Evolutionary conservation across 805 yeast species (phyloP).

Genomic region (Candida michaelii): DNA sequence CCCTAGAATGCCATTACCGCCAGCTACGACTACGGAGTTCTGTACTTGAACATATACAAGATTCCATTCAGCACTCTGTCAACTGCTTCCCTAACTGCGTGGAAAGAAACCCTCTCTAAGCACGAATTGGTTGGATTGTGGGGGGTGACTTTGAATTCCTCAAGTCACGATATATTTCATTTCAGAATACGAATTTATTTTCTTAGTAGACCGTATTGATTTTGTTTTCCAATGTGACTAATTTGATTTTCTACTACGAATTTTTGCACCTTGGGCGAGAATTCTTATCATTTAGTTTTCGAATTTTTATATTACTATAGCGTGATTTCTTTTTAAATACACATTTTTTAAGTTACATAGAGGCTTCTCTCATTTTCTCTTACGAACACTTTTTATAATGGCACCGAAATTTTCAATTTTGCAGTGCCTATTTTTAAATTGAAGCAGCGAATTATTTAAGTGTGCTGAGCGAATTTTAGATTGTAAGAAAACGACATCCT

Average conservation of each 20-base stretch:
- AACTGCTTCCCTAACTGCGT: slow-evolving; percentile 5
- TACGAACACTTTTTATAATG: slow-evolving; percentile 4
- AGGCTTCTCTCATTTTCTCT: slow-evolving; percentile 8
- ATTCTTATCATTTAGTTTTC: slow-evolving; percentile 4
- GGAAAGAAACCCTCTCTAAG: slow-evolving; percentile 7
- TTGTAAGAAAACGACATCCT: slow-evolving; percentile 7
- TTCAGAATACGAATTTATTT: background rate
- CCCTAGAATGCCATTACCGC: too few relatives aligned
- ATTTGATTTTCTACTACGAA: slow-evolving; percentile 4
- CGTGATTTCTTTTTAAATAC: slow-evolving; percentile 7
- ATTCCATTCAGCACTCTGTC: slow-evolving; percentile 2
- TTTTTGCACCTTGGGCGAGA: slow-evolving; percentile 2
- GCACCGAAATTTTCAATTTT: slow-evolving; percentile 9
- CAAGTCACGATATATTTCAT: background rate
- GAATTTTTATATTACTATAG: slow-evolving; percentile 8
- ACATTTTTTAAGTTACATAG: slow-evolving; percentile 7
- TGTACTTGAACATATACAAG: slow-evolving; percentile 7
- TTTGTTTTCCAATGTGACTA: slow-evolving; percentile 5
- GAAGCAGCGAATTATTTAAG: slow-evolving; percentile 8
- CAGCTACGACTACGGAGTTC: too few relatives aligned
- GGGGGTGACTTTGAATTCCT: background rate
- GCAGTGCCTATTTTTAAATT: slow-evolving; percentile 5
- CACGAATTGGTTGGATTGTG: background rate
- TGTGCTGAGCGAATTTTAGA: slow-evolving; percentile 10
- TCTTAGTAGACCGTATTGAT: slow-evolving; percentile 1